Conservation (phyloP, 805 yeast species). For the Lipomyces yamadae region DNA sequence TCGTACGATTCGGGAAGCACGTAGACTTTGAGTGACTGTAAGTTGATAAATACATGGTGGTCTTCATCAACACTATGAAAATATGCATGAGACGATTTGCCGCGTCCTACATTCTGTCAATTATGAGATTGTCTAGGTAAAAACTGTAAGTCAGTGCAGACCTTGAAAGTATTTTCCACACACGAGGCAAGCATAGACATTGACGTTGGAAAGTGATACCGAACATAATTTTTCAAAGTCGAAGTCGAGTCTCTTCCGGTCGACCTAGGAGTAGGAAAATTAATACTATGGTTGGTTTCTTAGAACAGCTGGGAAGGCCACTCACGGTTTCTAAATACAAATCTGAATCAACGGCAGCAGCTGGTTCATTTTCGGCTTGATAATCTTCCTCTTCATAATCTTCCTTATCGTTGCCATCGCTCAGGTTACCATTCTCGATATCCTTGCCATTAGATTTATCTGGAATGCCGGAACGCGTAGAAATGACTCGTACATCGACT, state of each 20-base stretch:
- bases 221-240: slow-evolving; percentile 72
- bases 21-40: slow-evolving; percentile 56
- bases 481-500: not conserved
- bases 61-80: slow-evolving; percentile 64
- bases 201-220: slow-evolving; percentile 61
- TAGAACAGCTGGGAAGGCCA: not conserved
- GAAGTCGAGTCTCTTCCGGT: slow-evolving; percentile 56
- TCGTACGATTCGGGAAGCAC: slow-evolving; percentile 67
- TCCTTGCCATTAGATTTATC: not conserved
- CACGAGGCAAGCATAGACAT: slow-evolving; percentile 71
- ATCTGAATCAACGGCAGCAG: slow-evolving; percentile 16
- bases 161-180: slow-evolving; percentile 72
- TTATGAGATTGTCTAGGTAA: not conserved
- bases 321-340: slow-evolving; percentile 37
- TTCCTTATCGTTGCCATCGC: slow-evolving; percentile 22
- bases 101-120: slow-evolving; percentile 54
- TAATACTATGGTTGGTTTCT: not conserved
- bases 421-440: not conserved
- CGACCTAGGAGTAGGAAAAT: slow-evolving; percentile 16
- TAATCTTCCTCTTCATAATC: slow-evolving; percentile 19
- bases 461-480: not conserved
- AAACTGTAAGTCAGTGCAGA: slow-evolving; percentile 2
- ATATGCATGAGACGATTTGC: slow-evolving; percentile 67
- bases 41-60: slow-evolving; percentile 67
- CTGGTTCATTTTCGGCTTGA: slow-evolving; percentile 3